Conservation (phyloP, 2,329 filamentous ascomycete species). For the Venturia oleaginea region DNA sequence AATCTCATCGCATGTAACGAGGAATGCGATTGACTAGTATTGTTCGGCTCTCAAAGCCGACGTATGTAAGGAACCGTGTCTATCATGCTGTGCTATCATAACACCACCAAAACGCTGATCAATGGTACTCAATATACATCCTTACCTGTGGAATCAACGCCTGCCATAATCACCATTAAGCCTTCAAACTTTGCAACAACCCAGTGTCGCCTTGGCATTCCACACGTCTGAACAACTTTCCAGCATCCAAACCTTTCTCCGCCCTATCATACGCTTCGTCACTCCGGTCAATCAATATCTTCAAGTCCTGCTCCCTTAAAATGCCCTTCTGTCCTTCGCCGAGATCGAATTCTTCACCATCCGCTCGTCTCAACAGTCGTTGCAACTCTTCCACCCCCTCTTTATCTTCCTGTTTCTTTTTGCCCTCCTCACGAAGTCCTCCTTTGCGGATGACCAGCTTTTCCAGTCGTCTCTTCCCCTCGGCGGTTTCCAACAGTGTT, state of each 20-base stretch:
- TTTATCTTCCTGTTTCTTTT: conserved; percentile 21
- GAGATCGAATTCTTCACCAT: conserved; percentile 56
- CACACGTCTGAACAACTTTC: conserved; percentile 59
- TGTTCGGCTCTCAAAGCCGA: background rate
- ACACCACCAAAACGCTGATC: background rate
- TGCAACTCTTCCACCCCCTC: conserved; percentile 41
- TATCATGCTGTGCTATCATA: background rate
- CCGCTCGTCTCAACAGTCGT: conserved; percentile 47
- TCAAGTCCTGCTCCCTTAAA: conserved; percentile 66
- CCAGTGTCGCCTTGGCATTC: conserved; percentile 59
- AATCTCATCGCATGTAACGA: no score
- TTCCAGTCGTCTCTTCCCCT: conserved; percentile 84
- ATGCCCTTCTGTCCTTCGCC: conserved; percentile 44
- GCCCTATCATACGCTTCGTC: conserved; percentile 61
- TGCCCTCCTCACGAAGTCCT: conserved; percentile 43
- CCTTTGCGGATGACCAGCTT: conserved; percentile 95
- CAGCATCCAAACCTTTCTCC: conserved; percentile 36
- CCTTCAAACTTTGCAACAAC: conserved; percentile 40
- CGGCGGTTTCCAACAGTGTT: conserved; percentile 72
- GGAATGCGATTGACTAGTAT: background rate
- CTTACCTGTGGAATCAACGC: background rate
- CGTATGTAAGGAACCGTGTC: background rate
- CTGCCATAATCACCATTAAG: conserved; percentile 16
- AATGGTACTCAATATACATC: background rate
- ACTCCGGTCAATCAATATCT: conserved; percentile 67